A percentile compares a stretch with the other conserved stretches of the same genome.
Conservation (phyloP, 192 early-diverging fungal genomes). For the Bifiguratus adelaidae region DNA sequence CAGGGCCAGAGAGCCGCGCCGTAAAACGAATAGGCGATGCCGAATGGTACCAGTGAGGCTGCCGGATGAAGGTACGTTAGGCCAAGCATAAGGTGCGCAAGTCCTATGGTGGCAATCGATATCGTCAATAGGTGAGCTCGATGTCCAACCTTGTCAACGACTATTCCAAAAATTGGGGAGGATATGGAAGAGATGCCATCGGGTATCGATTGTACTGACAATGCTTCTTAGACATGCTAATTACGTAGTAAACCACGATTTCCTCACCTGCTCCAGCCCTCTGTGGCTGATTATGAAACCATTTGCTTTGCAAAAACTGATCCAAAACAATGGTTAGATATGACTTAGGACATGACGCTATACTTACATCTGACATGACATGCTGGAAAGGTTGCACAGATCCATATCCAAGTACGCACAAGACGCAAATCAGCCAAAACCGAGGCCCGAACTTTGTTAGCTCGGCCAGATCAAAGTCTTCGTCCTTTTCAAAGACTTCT, state of each 20-base stretch:
- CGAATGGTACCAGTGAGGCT: slow-evolving; percentile 35
- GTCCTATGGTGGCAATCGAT: slow-evolving; percentile 28
- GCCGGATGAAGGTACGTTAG: slow-evolving; percentile 33
- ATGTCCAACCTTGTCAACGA: slow-evolving; percentile 41
- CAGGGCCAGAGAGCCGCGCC: slow-evolving; percentile 54
- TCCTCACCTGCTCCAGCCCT: slow-evolving; percentile 42
- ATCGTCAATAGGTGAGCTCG: slow-evolving; percentile 31
- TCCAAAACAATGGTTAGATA: background rate
- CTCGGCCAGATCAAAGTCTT: background rate
- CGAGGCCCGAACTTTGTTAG: slow-evolving; percentile 10
- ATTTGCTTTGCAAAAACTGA: slow-evolving; percentile 50
- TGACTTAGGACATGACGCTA: background rate
- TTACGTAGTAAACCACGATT: no score
- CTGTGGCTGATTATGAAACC: slow-evolving; percentile 35
- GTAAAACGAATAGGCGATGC: slow-evolving; percentile 43
- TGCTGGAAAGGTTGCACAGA: slow-evolving; percentile 51
- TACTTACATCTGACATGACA: slow-evolving; percentile 47
- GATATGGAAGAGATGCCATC: slow-evolving; percentile 47
- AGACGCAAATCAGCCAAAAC: slow-evolving; percentile 37
- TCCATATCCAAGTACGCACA: slow-evolving; percentile 38
- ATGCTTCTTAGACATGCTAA: background rate
- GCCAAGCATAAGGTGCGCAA: slow-evolving; percentile 30
- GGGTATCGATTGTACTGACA: slow-evolving; percentile 46
- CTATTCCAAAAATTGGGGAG: slow-evolving; percentile 41
- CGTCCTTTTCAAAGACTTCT: slow-evolving; percentile 1